These are phyloP conservation scores for Vitis vinifera DNA, from an alignment of 164 flowering plant genomes.

Conservation along the genomic window DNA sequence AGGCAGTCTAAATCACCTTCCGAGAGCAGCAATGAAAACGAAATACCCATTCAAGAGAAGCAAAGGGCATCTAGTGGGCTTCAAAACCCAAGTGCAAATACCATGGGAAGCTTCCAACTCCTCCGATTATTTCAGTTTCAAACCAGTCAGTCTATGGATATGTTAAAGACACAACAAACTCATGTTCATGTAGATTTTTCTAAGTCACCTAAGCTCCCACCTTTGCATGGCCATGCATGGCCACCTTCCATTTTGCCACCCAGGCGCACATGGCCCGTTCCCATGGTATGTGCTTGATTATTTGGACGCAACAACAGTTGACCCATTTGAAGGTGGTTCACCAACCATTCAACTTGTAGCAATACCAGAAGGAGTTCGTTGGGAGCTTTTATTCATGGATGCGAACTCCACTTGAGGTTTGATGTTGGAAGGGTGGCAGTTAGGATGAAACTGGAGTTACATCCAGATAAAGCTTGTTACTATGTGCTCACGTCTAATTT, in stretches of 20 bases:
- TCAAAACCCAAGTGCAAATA: constrained; percentile 14
- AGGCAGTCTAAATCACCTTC: constrained; percentile 8
- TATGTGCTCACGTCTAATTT: constrained; percentile 61
- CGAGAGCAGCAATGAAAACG: background rate
- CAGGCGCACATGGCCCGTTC: too few relatives aligned
- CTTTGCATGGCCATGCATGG: too few relatives aligned
- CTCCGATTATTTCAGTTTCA: constrained; percentile 13
- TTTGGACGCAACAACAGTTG: too few relatives aligned
- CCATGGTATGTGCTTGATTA: too few relatives aligned
- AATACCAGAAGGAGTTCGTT: constrained; percentile 19
- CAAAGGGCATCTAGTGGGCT: constrained; percentile 15
- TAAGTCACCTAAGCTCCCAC: too few relatives aligned
- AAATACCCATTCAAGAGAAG: constrained; percentile 11
- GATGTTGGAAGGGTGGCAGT: constrained; percentile 65
- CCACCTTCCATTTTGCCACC: too few relatives aligned
- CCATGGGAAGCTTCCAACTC: constrained; percentile 5
- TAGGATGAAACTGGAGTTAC: constrained; percentile 50
- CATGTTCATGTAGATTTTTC: background rate
- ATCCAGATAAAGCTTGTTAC: constrained; percentile 54
- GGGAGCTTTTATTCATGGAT: constrained; percentile 79
- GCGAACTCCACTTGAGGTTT: constrained; percentile 53
- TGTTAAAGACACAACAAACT: constrained; percentile 17
- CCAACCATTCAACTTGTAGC: too few relatives aligned
- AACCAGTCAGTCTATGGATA: constrained; percentile 12
- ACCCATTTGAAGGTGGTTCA: too few relatives aligned